These are phyloP conservation scores for Xanthoconium purpureum DNA, from an alignment of 768 basidiomycete species.

Conservation along the genomic window DNA sequence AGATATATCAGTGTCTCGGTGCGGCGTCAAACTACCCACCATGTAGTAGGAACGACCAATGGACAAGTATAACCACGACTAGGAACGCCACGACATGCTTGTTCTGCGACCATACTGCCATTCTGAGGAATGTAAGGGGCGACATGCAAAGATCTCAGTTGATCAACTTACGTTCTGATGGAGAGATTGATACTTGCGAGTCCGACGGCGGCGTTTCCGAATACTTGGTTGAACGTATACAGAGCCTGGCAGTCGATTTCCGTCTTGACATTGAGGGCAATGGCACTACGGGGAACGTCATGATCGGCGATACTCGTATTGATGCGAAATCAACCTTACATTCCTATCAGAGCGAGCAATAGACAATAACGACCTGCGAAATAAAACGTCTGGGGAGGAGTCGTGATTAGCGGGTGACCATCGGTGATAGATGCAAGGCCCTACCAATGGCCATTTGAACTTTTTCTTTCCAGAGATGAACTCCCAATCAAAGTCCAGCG, in stretches of 20 bases:
- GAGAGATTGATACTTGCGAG: constrained; percentile 71
- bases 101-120: constrained; percentile 67
- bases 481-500: constrained; percentile 63
- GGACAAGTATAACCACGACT: constrained; percentile 56
- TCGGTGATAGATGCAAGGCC: neutral
- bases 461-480: constrained; percentile 52
- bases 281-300: constrained; percentile 36
- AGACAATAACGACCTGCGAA: constrained; percentile 67
- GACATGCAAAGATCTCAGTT: neutral
- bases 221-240: constrained; percentile 65
- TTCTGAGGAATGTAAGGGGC: constrained; percentile 36
- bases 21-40: constrained; percentile 35
- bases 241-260: constrained; percentile 63
- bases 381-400: constrained; percentile 52
- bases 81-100: constrained; percentile 52
- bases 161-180: constrained; percentile 54
- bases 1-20: neutral
- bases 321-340: constrained; percentile 42
- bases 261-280: constrained; percentile 57
- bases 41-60: constrained; percentile 70
- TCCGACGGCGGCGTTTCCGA: constrained; percentile 66
- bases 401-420: neutral
- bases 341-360: constrained; percentile 63
- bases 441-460: constrained; percentile 69
- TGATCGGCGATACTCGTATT: neutral